Base-by-base conservation (phyloP, 305 asterid species). In the Ilex paraguariensis region DNA sequence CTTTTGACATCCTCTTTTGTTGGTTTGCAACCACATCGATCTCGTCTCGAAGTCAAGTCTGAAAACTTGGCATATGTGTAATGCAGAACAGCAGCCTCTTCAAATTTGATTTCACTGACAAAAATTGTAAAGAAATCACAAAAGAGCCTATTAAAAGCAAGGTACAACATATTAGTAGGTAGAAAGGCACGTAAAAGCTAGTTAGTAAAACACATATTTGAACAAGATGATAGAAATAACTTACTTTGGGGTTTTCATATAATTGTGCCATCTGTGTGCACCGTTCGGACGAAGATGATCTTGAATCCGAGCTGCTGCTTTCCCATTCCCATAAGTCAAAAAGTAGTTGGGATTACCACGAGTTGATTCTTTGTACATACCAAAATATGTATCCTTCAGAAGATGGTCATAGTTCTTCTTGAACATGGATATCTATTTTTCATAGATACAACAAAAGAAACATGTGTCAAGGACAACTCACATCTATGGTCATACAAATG, bases 81-180 rank as follows among this genome's bases (percentile, higher is more conserved):
- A 71, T 83, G 90, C 33, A 83, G 74, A 54, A 83, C 80, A 31
- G 82, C 90, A 67, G 82, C 90, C 75, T 81, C 90, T 16, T 78
- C 79, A 57, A 70, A 68, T 56, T 72, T 66, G 56, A 71, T 74
- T 72, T 73, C 84, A 62, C 90, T 81, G 75, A 9, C 66, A 73
- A 63, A 68, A 36, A 36, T 36, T 8, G 9, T 2, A 36, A 0
- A 8, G 42, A 36, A 36, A 36, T 36, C 42, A 36, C 7, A 0
- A 4, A 36, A 4, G 6, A 36, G 42, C 4, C 6, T 0, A 36
- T 36, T 3, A 36, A 36, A 36, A 36, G 7, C 7, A 36, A 36
- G 42, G 9, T 36, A 36, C 42, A 36, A 36, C 9, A 36, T 4
- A 8, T 3, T 36, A 4, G 42, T 36, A 36, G 28, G 42, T 36